These are phyloP conservation scores for Ramalina intermedia DNA, from an alignment of 495 filamentous ascomycete genomes.

Conservation along the genomic window DNA sequence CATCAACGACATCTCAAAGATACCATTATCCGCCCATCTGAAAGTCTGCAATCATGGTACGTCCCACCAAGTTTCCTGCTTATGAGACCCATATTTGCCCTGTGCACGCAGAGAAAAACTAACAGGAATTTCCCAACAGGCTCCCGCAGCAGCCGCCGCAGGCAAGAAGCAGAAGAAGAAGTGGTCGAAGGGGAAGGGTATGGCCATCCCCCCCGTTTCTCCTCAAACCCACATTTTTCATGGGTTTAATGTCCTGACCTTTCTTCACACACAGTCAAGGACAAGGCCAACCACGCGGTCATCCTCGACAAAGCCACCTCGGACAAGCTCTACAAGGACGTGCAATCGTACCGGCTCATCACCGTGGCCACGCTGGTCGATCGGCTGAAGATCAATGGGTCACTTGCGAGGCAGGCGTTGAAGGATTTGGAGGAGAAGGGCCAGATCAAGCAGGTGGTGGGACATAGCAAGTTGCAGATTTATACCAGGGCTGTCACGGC, in stretches of 20 bases:
- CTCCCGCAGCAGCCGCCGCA: conserved; percentile 58
- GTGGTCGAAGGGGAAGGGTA: conserved; percentile 99
- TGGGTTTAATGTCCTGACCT: neutral
- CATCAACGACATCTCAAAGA: neutral
- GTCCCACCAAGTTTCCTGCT: neutral
- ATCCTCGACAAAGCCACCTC: conserved; percentile 54
- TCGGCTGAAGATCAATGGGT: conserved; percentile 99
- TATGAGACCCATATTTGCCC: neutral
- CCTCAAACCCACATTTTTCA: neutral
- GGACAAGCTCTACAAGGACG: conserved; percentile 82
- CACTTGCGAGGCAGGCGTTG: conserved; percentile 77
- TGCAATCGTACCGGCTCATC: conserved; percentile 99
- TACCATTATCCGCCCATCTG: neutral
- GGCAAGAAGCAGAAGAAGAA: conserved; percentile 99
- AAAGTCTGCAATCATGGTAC: conserved; percentile 3
- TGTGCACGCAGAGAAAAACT: neutral
- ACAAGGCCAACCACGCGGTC: conserved; percentile 97
- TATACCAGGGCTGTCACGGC: conserved; percentile 45
- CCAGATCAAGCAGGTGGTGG: conserved; percentile 93
- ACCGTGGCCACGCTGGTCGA: conserved; percentile 98
- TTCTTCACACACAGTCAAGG: conserved; percentile 80
- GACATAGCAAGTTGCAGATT: conserved; percentile 92
- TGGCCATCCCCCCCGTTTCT: conserved; percentile 15
- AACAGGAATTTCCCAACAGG: conserved; percentile 26
- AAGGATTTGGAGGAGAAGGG: conserved; percentile 95